Base-by-base conservation (phyloP, 768 basidiomycete genomes). In the Mycena belliarum region DNA sequence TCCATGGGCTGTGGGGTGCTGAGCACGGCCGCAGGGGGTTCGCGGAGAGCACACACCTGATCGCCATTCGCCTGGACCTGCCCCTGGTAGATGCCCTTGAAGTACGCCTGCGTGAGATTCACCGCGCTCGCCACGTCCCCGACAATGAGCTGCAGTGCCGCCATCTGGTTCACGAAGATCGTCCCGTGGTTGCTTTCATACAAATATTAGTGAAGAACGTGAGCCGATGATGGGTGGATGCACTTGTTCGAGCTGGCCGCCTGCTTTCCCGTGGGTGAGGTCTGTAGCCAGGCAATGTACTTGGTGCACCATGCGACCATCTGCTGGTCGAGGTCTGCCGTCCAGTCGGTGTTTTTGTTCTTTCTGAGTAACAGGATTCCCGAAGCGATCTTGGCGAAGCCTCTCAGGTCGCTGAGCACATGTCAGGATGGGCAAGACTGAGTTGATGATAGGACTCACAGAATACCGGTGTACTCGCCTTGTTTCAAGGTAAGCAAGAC, bases 121-220 rank as follows among this genome's bases (percentile, higher is more conserved):
- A 70, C 69, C 6, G 86, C 86, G 15, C 82, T 84, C 14, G 68
- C 59, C 3, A 66, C 69, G 66, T 88, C 81, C 37, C 78, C 77
- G 25, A 80, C 73, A 18, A 88, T 66, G 26, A 87, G 67, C 61
- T 85, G 81, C 45, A 87, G 69, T 0, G 85, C 76, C 0, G 82
- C 80, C 1, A 84, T 72, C 65, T 89, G 86, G 63, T 80, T 83
- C 65, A 76, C 81, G 67, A 80, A 88, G 68, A 82, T 87, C 0
- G 82, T 76, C 29, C 84, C 87, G 63, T 88, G 87, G 60, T 89
- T 89, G 65, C 86, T 38, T 26, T 23, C 18, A n/a, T 15, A 10
- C 18, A 38, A n/a, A 4, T 38, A 16, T 32, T 6, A 32, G n/a
- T n/a, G 12, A 32, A 32, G 37, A n/a, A n/a, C 5, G 10, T n/a